Percentiles rank a stretch among this genome's conserved stretches.
Conservation (phyloP, 768 basidiomycete species). For the Xerocomellus chrysenteron region DNA sequence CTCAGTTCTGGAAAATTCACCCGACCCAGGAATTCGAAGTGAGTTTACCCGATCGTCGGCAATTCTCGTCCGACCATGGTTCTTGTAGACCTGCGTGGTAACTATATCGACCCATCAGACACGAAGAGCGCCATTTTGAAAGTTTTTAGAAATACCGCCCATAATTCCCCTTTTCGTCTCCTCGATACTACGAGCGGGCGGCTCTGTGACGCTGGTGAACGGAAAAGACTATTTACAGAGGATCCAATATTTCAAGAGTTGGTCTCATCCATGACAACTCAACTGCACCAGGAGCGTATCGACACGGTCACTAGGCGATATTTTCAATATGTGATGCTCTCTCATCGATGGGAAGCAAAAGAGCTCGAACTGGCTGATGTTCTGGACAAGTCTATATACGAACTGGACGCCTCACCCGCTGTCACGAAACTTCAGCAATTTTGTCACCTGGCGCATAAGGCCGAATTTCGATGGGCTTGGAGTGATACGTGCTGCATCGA, state of each 20-base stretch:
- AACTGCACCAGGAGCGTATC: conserved; percentile 5
- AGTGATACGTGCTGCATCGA: conserved; percentile 26
- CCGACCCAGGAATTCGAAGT: conserved; percentile 13
- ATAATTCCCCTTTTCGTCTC: conserved; percentile 15
- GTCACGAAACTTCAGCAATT: conserved; percentile 16
- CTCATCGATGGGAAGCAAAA: conserved; percentile 20
- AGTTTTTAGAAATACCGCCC: background rate
- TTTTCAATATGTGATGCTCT: conserved; percentile 22
- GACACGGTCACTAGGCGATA: conserved; percentile 1
- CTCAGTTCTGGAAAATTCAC: conserved; percentile 6
- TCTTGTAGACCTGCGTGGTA: conserved; percentile 3
- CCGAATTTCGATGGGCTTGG: conserved; percentile 21
- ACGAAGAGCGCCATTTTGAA: background rate
- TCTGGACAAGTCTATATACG: conserved; percentile 7
- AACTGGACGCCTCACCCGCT: conserved; percentile 6
- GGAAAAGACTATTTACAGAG: conserved; percentile 9
- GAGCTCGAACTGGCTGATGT: conserved; percentile 15
- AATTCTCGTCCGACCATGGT: background rate
- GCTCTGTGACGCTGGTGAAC: conserved; percentile 17
- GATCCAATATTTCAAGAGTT: conserved; percentile 13
- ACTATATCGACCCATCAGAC: conserved; percentile 13
- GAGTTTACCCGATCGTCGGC: background rate
- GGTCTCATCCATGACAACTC: conserved; percentile 15
- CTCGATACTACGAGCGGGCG: conserved; percentile 19
- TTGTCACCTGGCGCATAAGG: conserved; percentile 11